These are phyloP conservation scores for Chalciporus piperatus DNA, from an alignment of 768 basidiomycete species.

Conservation along the genomic window DNA sequence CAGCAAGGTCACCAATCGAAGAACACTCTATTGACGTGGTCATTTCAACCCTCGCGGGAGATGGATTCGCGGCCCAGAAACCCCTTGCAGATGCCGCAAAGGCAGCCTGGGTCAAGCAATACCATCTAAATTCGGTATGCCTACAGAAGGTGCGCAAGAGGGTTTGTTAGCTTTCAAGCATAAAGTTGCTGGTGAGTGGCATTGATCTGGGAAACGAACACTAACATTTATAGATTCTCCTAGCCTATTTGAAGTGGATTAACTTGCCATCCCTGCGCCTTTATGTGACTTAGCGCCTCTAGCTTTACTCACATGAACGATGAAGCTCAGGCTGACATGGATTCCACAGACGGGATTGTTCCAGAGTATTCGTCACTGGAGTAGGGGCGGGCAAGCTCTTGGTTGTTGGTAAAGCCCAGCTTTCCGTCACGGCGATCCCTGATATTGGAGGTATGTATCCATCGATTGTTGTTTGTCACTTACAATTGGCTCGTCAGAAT, in stretches of 20 bases:
- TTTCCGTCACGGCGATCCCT: constrained; percentile 20
- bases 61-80: no score
- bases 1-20: no score
- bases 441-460: constrained; percentile 24
- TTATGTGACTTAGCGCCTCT: constrained; percentile 10
- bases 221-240: background rate
- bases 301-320: no score
- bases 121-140: constrained; percentile 28
- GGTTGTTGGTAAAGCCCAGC: constrained; percentile 19
- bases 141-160: constrained; percentile 19
- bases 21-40: no score
- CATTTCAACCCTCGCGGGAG: no score
- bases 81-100: no score
- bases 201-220: no score
- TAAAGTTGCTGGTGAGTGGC: constrained; percentile 7
- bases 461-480: background rate
- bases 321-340: no score
- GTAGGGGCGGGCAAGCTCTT: constrained; percentile 15
- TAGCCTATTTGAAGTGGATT: constrained; percentile 18
- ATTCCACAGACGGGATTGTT: constrained; percentile 8
- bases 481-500: constrained; percentile 25
- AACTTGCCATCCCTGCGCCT: constrained; percentile 21
- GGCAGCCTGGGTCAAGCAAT: no score
- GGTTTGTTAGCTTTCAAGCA: constrained; percentile 12
- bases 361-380: constrained; percentile 7